Conservation (phyloP, 257 asterid genomes). For the Coffea canephora region DNA sequence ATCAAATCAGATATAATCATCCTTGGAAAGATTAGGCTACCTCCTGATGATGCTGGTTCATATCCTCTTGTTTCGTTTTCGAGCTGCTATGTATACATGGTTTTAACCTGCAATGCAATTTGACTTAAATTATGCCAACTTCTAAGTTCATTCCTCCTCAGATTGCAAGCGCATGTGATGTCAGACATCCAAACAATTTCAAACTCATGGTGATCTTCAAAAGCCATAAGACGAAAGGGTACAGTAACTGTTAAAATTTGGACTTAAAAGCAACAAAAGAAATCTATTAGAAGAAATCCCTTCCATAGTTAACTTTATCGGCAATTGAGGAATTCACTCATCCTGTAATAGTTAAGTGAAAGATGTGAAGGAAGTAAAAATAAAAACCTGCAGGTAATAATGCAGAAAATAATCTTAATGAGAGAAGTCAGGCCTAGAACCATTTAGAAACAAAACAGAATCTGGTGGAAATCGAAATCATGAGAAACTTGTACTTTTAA, state of each 20-base stretch:
- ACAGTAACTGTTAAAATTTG: neutral
- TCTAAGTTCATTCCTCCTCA: neutral
- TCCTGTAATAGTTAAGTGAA: neutral
- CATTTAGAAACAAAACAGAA: neutral
- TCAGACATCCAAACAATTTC: neutral
- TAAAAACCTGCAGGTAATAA: neutral
- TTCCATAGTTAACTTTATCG: neutral
- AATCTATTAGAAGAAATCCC: neutral
- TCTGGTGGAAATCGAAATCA: neutral
- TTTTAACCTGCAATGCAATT: conserved; percentile 60
- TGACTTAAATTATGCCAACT: neutral
- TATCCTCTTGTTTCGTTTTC: conserved; percentile 61
- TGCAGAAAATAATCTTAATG: neutral
- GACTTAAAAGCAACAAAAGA: neutral
- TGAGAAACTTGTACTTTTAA: neutral
- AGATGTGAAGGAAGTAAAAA: neutral
- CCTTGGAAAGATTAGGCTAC: conserved; percentile 33
- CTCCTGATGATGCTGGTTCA: conserved; percentile 48
- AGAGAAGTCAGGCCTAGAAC: neutral
- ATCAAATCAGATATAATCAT: neutral
- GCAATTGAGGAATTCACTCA: neutral
- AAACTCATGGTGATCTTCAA: neutral
- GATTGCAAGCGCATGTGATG: neutral
- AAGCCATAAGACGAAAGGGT: neutral
- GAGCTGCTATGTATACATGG: conserved; percentile 46